phyloP scores from a whole-genome alignment of 1,284 basidiomycete genomes.

The Irpex sp. region DNA sequence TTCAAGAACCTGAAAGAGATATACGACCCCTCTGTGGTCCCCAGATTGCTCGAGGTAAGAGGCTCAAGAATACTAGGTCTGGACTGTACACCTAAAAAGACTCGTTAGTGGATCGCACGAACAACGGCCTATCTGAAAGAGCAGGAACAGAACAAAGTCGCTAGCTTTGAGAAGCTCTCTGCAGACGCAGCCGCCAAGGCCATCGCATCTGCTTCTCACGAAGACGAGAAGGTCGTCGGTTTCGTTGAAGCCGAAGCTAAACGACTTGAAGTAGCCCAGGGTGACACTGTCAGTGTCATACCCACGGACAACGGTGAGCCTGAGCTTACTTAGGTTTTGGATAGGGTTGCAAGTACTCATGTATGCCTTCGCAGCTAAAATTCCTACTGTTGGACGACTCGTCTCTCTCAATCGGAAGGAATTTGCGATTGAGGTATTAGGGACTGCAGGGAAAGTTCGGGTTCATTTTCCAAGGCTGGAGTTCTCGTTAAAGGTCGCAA shows the following conservation, averaged over 20 bases:
- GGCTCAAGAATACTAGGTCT: neutral
- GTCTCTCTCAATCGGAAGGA: conserved; percentile 47
- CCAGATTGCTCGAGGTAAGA: conserved; percentile 38
- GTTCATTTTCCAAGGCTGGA: conserved; percentile 49
- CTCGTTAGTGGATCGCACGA: conserved; percentile 42
- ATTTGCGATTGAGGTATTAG: conserved; percentile 42
- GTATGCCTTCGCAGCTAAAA: conserved; percentile 30
- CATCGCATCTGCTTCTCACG: conserved; percentile 33
- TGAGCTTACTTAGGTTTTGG: conserved; percentile 18
- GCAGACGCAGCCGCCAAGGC: conserved; percentile 42
- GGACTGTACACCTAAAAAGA: neutral
- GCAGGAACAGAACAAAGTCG: conserved; percentile 25
- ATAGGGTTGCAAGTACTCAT: neutral
- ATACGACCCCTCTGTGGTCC: conserved; percentile 37
- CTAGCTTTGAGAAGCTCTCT: conserved; percentile 25
- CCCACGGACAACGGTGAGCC: conserved; percentile 48
- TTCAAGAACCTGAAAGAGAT: conserved; percentile 34
- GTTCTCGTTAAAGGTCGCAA: conserved; percentile 17
- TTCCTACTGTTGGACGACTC: conserved; percentile 46
- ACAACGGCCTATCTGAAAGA: conserved; percentile 33
- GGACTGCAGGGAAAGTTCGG: conserved; percentile 34
- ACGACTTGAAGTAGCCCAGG: conserved; percentile 36
- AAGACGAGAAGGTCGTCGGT: conserved; percentile 38
- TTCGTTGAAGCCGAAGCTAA: conserved; percentile 44
- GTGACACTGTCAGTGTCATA: conserved; percentile 38